Evolutionary conservation across 2,329 filamentous ascomycete species (phyloP).

Genomic region (Microdochium bolleyi): DNA sequence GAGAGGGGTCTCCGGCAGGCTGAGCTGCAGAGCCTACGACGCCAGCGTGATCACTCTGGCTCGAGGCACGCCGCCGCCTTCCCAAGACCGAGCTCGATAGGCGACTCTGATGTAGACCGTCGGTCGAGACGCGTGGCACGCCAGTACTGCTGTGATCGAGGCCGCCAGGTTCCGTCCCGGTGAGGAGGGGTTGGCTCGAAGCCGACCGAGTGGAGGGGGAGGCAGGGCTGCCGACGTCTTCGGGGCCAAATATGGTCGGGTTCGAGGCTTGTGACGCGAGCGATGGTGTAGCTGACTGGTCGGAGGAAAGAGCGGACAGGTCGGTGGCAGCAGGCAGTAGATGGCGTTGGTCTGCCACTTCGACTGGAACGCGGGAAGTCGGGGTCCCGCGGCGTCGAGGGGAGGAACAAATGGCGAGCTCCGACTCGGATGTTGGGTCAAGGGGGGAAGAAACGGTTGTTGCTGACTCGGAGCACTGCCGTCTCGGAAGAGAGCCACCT

Average conservation of each 20-base stretch:
- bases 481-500: not conserved
- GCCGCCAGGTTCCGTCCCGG: not conserved
- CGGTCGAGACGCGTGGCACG: not conserved
- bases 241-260: not conserved
- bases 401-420: not conserved
- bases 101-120: constrained; percentile 4
- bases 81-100: constrained; percentile 1
- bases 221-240: not conserved
- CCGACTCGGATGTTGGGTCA: not conserved
- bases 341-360: constrained; percentile 65
- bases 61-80: not conserved
- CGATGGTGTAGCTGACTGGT: constrained; percentile 54
- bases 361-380: constrained; percentile 44
- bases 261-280: constrained; percentile 38
- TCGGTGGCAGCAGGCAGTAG: constrained; percentile 37
- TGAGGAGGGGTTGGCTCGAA: not conserved
- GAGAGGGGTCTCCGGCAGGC: constrained; percentile 14
- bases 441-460: not conserved
- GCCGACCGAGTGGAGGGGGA: not conserved
- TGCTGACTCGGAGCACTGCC: not conserved
- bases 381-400: constrained; percentile 26
- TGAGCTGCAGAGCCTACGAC: constrained; percentile 8
- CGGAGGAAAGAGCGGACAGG: constrained; percentile 52
- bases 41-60: constrained; percentile 1
- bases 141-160: not conserved